These are phyloP conservation scores for Alternaria triticimaculans DNA, from an alignment of 2,329 filamentous ascomycete species.

Conservation along the genomic window DNA sequence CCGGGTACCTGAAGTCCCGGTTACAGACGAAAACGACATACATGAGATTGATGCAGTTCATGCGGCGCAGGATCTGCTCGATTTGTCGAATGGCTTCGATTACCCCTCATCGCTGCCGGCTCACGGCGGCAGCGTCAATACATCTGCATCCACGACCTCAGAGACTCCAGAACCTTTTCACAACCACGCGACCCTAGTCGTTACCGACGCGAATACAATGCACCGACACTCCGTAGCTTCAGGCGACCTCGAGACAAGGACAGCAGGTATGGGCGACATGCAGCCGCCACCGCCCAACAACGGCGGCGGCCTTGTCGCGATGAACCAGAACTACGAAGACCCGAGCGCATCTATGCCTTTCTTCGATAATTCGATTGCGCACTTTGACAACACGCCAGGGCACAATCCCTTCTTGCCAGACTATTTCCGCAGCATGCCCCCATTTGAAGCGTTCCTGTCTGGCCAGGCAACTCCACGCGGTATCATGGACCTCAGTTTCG, in stretches of 20 bases:
- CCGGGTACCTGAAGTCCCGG: constrained; percentile 27
- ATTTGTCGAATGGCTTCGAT: constrained; percentile 35
- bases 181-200: constrained; percentile 3
- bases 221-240: neutral
- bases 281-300: constrained; percentile 12
- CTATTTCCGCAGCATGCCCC: constrained; percentile 41
- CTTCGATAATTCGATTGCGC: constrained; percentile 20
- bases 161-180: constrained; percentile 9
- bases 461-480: constrained; percentile 54
- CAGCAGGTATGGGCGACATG: constrained; percentile 1
- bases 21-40: constrained; percentile 20
- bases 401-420: constrained; percentile 34
- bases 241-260: neutral
- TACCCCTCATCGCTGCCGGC: constrained; percentile 19
- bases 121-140: constrained; percentile 5
- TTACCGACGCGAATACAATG: neutral
- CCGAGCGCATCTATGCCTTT: constrained; percentile 14
- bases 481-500: constrained; percentile 54
- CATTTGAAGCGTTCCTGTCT: constrained; percentile 34
- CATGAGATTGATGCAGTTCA: constrained; percentile 34
- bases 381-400: constrained; percentile 22
- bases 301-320: constrained; percentile 1
- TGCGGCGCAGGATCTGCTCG: constrained; percentile 41
- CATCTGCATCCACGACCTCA: constrained; percentile 10
- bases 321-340: constrained; percentile 15